Percentiles rank a stretch among this genome's conserved stretches.
Evolutionary conservation across 1,284 basidiomycete species (phyloP).

Genomic region (Melampsora larici-populina): DNA sequence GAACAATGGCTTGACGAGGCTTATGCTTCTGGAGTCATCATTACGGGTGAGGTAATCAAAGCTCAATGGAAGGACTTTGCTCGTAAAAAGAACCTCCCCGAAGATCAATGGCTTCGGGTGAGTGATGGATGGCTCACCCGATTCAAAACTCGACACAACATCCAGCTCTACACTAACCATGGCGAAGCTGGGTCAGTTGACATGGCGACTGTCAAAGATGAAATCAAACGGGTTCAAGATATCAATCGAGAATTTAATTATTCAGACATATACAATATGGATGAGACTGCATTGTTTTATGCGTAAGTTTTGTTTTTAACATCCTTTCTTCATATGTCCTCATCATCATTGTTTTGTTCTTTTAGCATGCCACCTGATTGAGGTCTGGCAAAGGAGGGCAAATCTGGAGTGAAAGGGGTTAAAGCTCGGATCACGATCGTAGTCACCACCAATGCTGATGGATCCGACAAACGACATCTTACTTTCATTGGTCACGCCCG

Average conservation of each 20-base stretch:
- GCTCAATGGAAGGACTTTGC: neutral
- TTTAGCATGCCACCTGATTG: too few species aligned
- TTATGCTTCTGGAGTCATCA: neutral
- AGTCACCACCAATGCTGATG: slow-evolving; percentile 1
- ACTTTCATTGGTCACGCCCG: slow-evolving; percentile 10
- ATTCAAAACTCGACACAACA: neutral
- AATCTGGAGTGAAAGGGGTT: slow-evolving; percentile 2
- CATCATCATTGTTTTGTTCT: neutral
- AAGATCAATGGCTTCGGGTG: neutral
- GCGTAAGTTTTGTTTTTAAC: neutral
- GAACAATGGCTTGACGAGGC: neutral
- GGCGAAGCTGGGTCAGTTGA: neutral
- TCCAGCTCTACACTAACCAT: neutral
- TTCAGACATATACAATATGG: slow-evolving; percentile 5
- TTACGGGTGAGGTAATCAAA: neutral
- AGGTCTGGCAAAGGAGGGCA: neutral
- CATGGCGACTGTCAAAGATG: neutral
- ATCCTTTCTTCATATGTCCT: neutral
- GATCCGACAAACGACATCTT: neutral
- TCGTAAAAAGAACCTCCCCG: neutral
- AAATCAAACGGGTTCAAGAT: neutral
- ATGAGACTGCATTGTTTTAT: too few species aligned
- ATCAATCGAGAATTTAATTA: neutral
- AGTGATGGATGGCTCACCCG: neutral
- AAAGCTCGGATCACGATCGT: slow-evolving; percentile 21